Percentiles rank a stretch among this genome's conserved stretches.
Conservation (phyloP, 306 rosid genomes). For the Abrus precatorius region DNA sequence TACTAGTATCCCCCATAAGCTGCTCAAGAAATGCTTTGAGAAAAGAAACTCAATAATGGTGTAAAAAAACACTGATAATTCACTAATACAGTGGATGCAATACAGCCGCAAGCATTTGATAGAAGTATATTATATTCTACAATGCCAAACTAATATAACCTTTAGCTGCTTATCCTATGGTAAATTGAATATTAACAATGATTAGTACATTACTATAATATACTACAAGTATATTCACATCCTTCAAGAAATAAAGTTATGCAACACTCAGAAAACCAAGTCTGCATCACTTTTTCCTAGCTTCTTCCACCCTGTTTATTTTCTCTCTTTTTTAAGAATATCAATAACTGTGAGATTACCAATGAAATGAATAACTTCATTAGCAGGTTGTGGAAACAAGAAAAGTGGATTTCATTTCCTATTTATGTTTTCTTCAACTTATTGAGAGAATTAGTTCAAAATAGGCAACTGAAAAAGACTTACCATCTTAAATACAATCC, state of each 20-base stretch:
- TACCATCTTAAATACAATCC: conserved; percentile 97
- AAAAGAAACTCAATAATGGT: conserved; percentile 33
- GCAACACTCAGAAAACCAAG: conserved; percentile 34
- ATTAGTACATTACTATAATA: conserved; percentile 33
- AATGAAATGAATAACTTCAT: conserved; percentile 8
- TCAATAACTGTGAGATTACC: conserved; percentile 32
- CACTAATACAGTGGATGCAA: conserved; percentile 32
- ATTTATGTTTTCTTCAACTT: background rate
- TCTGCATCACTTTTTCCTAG: conserved; percentile 30
- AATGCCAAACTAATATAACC: conserved; percentile 24
- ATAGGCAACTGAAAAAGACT: conserved; percentile 30
- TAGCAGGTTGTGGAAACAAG: conserved; percentile 24
- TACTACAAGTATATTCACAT: conserved; percentile 14
- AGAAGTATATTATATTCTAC: conserved; percentile 16
- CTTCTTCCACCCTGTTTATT: conserved; percentile 9
- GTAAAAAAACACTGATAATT: conserved; percentile 26
- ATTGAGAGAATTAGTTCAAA: too few species aligned
- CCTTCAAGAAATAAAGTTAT: conserved; percentile 14
- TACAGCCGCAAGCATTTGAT: conserved; percentile 40
- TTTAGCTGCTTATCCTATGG: conserved; percentile 15
- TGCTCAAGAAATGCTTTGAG: conserved; percentile 16
- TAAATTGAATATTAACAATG: conserved; percentile 6
- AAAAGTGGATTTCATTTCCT: conserved; percentile 39
- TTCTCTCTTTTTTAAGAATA: conserved; percentile 7
- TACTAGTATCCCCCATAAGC: conserved; percentile 23